Percentiles rank a stretch among this genome's conserved stretches.
Evolutionary conservation across 2,329 filamentous ascomycete species (phyloP).

Genomic region (Basipetospora sp.): DNA sequence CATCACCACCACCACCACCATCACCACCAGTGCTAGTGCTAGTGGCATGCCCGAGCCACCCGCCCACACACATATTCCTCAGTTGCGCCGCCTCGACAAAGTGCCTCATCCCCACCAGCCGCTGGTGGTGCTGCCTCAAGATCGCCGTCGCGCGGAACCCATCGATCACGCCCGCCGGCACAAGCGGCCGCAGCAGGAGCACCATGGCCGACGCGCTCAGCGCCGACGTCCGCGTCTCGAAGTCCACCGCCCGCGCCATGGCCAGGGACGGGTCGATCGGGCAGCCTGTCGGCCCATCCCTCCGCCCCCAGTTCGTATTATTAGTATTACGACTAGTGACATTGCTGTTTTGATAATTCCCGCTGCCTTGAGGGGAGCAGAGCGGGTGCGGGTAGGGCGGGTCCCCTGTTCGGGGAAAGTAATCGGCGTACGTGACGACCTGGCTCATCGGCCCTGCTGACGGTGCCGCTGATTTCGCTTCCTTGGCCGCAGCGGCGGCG

Average conservation of each 20-base stretch:
- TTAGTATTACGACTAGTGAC: too few relatives aligned
- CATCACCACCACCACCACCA: too few relatives aligned
- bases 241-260: conserved; percentile 37
- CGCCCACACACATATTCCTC: conserved; percentile 44
- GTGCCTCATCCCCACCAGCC: conserved; percentile 43
- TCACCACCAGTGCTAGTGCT: too few relatives aligned
- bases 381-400: conserved; percentile 44
- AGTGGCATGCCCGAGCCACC: conserved; percentile 31
- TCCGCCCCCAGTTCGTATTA: too few relatives aligned
- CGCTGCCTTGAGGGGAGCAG: conserved; percentile 6
- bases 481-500: conserved; percentile 13
- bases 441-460: too few relatives aligned
- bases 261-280: conserved; percentile 43
- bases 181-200: conserved; percentile 41
- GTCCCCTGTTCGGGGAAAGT: conserved; percentile 26
- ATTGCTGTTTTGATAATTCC: neutral
- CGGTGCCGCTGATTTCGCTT: too few relatives aligned
- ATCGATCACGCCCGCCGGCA: conserved; percentile 41
- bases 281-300: conserved; percentile 11
- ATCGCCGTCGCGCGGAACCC: conserved; percentile 39
- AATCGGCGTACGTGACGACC: conserved; percentile 2
- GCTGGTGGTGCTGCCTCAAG: conserved; percentile 43
- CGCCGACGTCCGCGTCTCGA: conserved; percentile 40
- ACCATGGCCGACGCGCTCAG: conserved; percentile 47
- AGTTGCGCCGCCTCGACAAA: conserved; percentile 47